Conservation (phyloP, 352 stramenopile species). For the Saprolegnia diclina region DNA sequence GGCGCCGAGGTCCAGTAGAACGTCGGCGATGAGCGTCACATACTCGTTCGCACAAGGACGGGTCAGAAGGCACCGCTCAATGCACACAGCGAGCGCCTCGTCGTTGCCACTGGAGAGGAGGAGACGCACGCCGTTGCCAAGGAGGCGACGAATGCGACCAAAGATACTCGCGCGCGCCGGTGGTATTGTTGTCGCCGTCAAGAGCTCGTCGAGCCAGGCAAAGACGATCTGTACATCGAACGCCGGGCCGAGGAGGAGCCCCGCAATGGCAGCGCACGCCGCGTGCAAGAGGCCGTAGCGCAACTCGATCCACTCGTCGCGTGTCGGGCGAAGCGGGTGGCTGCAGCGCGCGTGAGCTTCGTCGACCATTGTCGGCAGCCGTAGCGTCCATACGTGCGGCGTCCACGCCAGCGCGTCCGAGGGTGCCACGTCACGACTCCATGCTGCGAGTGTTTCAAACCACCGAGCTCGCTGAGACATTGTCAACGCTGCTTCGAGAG, state of each 20-base stretch:
- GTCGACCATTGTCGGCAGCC: too few species aligned
- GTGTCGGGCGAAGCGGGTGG: too few species aligned
- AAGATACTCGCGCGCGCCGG: too few species aligned
- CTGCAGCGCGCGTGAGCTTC: too few species aligned
- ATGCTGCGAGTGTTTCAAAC: neutral
- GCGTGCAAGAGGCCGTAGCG: neutral
- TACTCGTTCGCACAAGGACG: slow-evolving; percentile 2
- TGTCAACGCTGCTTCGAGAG: neutral
- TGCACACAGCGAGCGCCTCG: neutral
- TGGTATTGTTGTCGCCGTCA: neutral
- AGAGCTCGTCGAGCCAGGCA: slow-evolving; percentile 10
- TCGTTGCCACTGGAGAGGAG: slow-evolving; percentile 7
- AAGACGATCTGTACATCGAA: slow-evolving; percentile 10
- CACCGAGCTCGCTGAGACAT: neutral
- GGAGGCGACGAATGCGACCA: too few species aligned
- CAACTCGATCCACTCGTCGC: neutral
- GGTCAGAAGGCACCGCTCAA: slow-evolving; percentile 8
- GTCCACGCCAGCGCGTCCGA: neutral
- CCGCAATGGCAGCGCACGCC: slow-evolving; percentile 9
- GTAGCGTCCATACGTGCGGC: too few species aligned
- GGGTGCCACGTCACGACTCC: neutral
- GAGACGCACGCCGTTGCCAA: neutral
- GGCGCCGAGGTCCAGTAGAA: slow-evolving; percentile 2
- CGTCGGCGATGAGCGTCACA: neutral
- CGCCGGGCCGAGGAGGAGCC: slow-evolving; percentile 11